phyloP scores from a whole-genome alignment of 2,329 filamentous ascomycete genomes.

The Chaetomiaceae sp. region DNA sequence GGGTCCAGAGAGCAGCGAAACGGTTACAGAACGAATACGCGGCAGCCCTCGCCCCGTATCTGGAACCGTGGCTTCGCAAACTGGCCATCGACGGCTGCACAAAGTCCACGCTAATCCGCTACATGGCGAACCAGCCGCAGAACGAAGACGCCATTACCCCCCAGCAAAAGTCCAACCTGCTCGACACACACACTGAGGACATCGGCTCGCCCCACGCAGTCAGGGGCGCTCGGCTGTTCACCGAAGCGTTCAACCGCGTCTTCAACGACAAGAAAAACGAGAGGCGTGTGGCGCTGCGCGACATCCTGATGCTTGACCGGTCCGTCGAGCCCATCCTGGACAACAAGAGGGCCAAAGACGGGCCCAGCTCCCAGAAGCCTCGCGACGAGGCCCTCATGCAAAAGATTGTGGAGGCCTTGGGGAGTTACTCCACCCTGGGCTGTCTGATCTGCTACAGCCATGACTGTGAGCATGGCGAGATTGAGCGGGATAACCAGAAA shows the following conservation, averaged over 20 bases:
- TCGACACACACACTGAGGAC: slow-evolving; percentile 45
- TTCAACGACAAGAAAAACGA: slow-evolving; percentile 39
- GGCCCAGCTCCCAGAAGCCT: slow-evolving; percentile 33
- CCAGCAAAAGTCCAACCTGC: slow-evolving; percentile 49
- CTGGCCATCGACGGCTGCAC: slow-evolving; percentile 49
- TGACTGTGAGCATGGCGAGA: slow-evolving; percentile 59
- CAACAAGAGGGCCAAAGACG: slow-evolving; percentile 46
- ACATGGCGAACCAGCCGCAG: slow-evolving; percentile 46
- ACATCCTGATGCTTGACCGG: slow-evolving; percentile 51
- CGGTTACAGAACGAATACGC: slow-evolving; percentile 50
- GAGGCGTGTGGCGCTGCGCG: slow-evolving; percentile 40
- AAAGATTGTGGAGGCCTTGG: slow-evolving; percentile 45
- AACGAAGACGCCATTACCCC: slow-evolving; percentile 47
- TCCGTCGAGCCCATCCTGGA: slow-evolving; percentile 51
- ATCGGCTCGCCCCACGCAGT: slow-evolving; percentile 40
- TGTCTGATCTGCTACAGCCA: slow-evolving; percentile 58
- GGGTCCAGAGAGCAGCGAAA: slow-evolving; percentile 46
- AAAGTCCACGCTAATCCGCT: slow-evolving; percentile 48
- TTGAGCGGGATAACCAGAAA: slow-evolving; percentile 50
- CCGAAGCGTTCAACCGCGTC: slow-evolving; percentile 53
- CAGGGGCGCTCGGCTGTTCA: slow-evolving; percentile 46
- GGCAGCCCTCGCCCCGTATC: slow-evolving; percentile 47
- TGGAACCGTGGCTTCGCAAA: slow-evolving; percentile 49
- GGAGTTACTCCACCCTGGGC: slow-evolving; percentile 52
- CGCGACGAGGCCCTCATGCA: slow-evolving; percentile 35